phyloP scores from a whole-genome alignment of 768 basidiomycete genomes.

The Leccinum rimulosum region DNA sequence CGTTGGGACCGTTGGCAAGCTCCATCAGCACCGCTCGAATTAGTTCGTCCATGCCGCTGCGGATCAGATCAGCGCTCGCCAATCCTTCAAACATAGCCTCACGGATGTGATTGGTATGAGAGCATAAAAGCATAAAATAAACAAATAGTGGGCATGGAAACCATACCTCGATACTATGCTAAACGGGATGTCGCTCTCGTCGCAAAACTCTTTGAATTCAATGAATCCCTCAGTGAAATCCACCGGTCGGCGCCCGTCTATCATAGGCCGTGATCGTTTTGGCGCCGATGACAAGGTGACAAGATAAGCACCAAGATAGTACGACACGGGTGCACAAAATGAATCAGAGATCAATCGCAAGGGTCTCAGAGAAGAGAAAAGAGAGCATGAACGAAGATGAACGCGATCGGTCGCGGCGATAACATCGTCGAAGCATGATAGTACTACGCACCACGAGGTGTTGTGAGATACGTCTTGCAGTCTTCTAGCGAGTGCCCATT shows the following conservation, averaged over 20 bases:
- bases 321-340: neutral
- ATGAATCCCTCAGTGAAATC: conserved; percentile 61
- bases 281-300: neutral
- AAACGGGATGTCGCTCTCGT: conserved; percentile 74
- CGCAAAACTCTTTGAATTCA: conserved; percentile 84
- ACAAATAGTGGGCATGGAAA: neutral
- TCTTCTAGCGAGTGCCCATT: conserved; percentile 82
- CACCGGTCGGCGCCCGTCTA: conserved; percentile 9
- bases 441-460: conserved; percentile 48
- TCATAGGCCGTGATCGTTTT: conserved; percentile 5
- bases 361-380: neutral
- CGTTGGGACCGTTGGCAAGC: conserved; percentile 54
- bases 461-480: conserved; percentile 71
- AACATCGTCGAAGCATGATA: neutral
- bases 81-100: neutral
- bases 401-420: neutral
- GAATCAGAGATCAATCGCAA: neutral
- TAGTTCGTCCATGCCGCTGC: conserved; percentile 88
- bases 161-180: conserved; percentile 88
- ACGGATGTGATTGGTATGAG: conserved; percentile 9
- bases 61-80: conserved; percentile 5
- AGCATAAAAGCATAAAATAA: neutral
- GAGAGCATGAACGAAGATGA: neutral
- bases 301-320: neutral
- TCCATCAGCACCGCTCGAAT: conserved; percentile 85